Percentiles rank a stretch among this genome's conserved stretches.
Conservation (phyloP, 2,329 filamentous ascomycete genomes). For the Metarhizium sp. region DNA sequence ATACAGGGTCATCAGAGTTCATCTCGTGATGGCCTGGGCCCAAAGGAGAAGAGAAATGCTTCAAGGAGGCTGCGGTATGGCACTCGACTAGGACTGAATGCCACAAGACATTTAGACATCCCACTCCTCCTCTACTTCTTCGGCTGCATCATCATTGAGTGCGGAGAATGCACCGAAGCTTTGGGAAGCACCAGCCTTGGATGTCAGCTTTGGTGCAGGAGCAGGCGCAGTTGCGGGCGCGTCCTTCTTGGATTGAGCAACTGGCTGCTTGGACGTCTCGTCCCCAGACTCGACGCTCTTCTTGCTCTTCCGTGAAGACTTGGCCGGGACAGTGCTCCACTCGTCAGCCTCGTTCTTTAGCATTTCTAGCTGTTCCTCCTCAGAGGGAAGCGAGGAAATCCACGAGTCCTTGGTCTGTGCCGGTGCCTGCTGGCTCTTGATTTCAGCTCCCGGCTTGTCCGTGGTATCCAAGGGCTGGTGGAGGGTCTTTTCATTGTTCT, state of each 20-base stretch:
- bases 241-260: slow-evolving; percentile 21
- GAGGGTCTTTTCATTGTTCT: slow-evolving; percentile 22
- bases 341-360: slow-evolving; percentile 41
- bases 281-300: slow-evolving; percentile 26
- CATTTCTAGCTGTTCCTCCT: slow-evolving; percentile 54
- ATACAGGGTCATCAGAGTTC: slow-evolving; percentile 1
- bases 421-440: slow-evolving; percentile 22
- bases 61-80: background rate
- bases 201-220: slow-evolving; percentile 16
- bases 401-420: slow-evolving; percentile 30
- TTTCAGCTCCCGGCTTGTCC: slow-evolving; percentile 26
- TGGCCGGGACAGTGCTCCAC: slow-evolving; percentile 51
- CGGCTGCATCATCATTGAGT: slow-evolving; percentile 30
- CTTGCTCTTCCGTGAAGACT: slow-evolving; percentile 35
- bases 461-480: slow-evolving; percentile 49
- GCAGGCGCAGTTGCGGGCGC: slow-evolving; percentile 11
- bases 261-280: slow-evolving; percentile 20
- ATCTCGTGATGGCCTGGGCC: background rate
- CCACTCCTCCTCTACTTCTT: slow-evolving; percentile 41
- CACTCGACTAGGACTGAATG: background rate
- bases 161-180: slow-evolving; percentile 40
- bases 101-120: slow-evolving; percentile 30
- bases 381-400: slow-evolving; percentile 44
- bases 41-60: background rate
- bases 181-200: slow-evolving; percentile 23